A percentile compares a stretch with the other conserved stretches of the same genome.
phyloP scores from a whole-genome alignment of 768 basidiomycete species.

The Mrakia gelida region DNA sequence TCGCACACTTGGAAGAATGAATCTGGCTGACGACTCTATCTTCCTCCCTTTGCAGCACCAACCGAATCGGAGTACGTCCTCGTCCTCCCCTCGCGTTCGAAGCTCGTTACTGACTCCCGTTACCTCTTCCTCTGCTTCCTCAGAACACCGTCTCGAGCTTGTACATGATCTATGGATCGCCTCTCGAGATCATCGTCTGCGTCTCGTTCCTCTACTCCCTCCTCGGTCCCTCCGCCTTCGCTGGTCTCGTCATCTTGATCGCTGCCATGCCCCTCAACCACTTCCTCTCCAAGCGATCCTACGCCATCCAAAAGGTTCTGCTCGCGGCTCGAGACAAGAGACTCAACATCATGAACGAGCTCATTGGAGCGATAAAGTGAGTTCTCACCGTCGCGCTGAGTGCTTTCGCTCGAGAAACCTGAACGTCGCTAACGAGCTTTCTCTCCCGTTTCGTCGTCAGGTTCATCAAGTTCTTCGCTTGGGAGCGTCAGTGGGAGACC shows the following conservation, averaged over 20 bases:
- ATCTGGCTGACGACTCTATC: neutral
- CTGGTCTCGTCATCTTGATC: constrained; percentile 14
- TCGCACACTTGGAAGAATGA: too few relatives aligned
- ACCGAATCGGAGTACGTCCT: constrained; percentile 20
- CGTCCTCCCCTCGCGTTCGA: neutral
- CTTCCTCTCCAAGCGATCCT: constrained; percentile 5
- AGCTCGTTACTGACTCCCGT: too few relatives aligned
- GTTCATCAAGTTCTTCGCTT: constrained; percentile 63
- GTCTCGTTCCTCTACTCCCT: constrained; percentile 29
- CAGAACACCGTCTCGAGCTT: constrained; percentile 7
- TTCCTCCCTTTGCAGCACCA: neutral
- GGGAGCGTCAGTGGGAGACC: constrained; percentile 68
- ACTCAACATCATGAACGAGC: constrained; percentile 29
- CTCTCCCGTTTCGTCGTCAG: too few relatives aligned
- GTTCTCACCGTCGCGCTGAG: constrained; percentile 59
- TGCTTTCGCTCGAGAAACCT: neutral
- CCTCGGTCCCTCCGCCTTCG: constrained; percentile 25
- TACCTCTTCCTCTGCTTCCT: neutral
- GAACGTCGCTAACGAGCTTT: too few relatives aligned
- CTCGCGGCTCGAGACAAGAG: constrained; percentile 26
- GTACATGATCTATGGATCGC: constrained; percentile 27
- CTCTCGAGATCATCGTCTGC: constrained; percentile 31
- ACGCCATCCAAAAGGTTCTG: constrained; percentile 30
- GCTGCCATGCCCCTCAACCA: constrained; percentile 28
- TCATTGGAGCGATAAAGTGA: constrained; percentile 43